Evolutionary conservation across 1,284 basidiomycete genomes (phyloP), one percentile per base, ranked within the genome.

Genomic region (Naganishia sp.): DNA sequence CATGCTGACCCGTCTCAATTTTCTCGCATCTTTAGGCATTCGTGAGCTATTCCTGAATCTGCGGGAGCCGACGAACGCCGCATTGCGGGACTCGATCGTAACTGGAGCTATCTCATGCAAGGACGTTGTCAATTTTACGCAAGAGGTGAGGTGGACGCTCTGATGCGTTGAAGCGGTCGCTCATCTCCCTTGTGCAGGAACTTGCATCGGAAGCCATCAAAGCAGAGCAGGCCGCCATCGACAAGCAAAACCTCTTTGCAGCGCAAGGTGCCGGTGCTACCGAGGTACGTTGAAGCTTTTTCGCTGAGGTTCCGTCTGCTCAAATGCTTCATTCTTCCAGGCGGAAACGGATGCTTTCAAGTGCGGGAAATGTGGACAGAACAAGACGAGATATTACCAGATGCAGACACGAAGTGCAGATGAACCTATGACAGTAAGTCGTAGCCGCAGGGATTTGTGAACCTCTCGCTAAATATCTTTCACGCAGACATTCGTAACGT

Each of bases 261-360:
- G 89, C 94, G 1, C 87, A 96, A 18, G 92, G 90, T 3, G 95
- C 94, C 0, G 91, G 86, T 16, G 90, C 94, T 70, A 88, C 87
- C 66, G 86, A 91, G 68, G 77, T 78, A 45, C 52, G 76, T 71
- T 21, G 0, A 10, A 3, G 5, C 7, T 18, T 6, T 2, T 3
- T 7, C 52, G 10, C 0, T 28, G 9, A 36, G 23, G 13, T 9
- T 44, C 2, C 28, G 11, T 23, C 33, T 21, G 15, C 53, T 44
- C 39, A 48, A 13, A 28, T 39, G 23, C 36, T n/a, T 64, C 25
- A 9, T 39, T 39, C 39, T 23, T n/a, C 13, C 79, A 83, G 79
- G 94, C 95, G 16, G 95, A 99, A 79, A 99, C 96, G 0, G 93
- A 95, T 72, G 93, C 93, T 1, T 99, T 99, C 89, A 93, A 98